Evolutionary conservation across 768 basidiomycete genomes (phyloP), one percentile per base, ranked within the genome.

Genomic region (Lactarius sanguifluus): DNA sequence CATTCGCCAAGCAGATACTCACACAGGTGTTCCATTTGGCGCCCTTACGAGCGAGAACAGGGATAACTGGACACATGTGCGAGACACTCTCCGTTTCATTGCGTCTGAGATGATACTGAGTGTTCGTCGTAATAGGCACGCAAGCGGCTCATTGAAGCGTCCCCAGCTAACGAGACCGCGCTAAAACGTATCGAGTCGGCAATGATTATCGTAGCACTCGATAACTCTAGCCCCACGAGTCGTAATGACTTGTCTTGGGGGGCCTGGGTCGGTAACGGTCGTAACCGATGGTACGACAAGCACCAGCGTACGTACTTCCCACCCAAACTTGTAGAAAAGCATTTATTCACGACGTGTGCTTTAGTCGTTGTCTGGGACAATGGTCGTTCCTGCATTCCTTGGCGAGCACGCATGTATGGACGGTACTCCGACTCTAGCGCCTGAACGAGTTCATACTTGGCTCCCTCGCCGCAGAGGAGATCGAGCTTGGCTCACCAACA

Each of bases 231-330:
- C 45, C 96, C 96, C 0, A 79, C 91, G 38, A 91, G 91, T 6
- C 82, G 93, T 47, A 91, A 96, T 70, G 87, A 92, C 34, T 81
- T 90, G 15, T 90, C 90, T 64, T 90, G 91, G 88, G 81, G 78
- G 23, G 85, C 86, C 58, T 98, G 96, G 95, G 88, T 88, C 28
- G 96, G 95, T 38, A 85, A 96, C 71, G 96, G 94, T 28, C 81
- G 87, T 59, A 97, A 96, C 76, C 81, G 96, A 66, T 99, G 91
- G 82, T 98, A 89, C 74, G 97, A 98, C 81, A 99, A 99, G 77
- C 96, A 98, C 74, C 92, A 98, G 74, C 73, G 93, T 94, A 75
- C 40, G 89, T 81, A 5, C 50, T 2, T 25, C 18, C 30, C 56
- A 28, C 52, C 20, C 32, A 3, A 61, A 34, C 54, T 20, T 25